Evolutionary conservation across 495 filamentous ascomycete genomes (phyloP).

Genomic region (Neurospora cerealis): DNA sequence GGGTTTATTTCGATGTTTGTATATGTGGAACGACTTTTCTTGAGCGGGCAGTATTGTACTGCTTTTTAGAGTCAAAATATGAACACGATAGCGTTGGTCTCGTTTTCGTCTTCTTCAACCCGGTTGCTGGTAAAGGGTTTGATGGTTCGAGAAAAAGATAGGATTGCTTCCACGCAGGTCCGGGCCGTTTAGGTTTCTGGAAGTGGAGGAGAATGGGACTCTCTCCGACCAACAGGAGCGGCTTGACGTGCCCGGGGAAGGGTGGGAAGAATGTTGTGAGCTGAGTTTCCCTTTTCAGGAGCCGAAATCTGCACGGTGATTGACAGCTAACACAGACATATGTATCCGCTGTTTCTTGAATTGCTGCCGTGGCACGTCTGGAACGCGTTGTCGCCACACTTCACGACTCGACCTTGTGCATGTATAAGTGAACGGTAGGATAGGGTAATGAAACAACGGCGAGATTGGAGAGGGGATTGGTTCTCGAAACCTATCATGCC

Average conservation of each 20-base stretch:
- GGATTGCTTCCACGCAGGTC: background rate
- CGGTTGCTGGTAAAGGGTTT: background rate
- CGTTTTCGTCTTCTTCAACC: background rate
- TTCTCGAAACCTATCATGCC: background rate
- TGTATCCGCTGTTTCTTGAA: background rate
- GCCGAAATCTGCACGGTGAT: background rate
- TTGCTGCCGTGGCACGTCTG: background rate
- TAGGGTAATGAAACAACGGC: background rate
- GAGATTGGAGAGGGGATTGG: background rate
- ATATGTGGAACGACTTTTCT: background rate
- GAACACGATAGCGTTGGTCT: background rate
- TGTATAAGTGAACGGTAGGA: background rate
- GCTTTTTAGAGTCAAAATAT: background rate
- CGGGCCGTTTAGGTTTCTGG: background rate
- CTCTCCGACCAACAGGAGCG: background rate
- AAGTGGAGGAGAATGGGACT: background rate
- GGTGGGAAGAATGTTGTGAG: background rate
- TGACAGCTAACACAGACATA: background rate
- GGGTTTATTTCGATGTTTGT: background rate
- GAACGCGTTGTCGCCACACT: background rate
- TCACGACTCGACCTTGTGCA: background rate
- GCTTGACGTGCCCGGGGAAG: background rate
- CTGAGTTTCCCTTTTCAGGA: background rate
- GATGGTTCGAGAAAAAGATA: background rate
- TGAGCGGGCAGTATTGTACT: background rate